These are phyloP conservation scores for Paramyrothecium sp. DNA, from an alignment of 2,329 filamentous ascomycete species.

Conservation along the genomic window DNA sequence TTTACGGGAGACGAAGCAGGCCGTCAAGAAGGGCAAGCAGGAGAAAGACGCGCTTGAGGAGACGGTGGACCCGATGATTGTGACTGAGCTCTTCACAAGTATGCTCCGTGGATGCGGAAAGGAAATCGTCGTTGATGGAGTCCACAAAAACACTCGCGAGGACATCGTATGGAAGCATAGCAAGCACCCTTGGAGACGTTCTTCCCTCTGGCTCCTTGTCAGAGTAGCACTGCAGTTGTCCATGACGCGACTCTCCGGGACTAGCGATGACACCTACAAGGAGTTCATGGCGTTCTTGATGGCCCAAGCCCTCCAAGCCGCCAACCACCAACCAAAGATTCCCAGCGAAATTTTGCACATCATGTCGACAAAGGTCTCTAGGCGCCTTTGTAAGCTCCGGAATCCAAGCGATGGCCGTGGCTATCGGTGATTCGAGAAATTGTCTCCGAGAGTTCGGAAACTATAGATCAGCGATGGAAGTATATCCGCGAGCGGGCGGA, in stretches of 20 bases:
- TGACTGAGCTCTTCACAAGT: conserved; percentile 46
- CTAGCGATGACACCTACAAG: conserved; percentile 39
- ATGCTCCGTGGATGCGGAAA: conserved; percentile 37
- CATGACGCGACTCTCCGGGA: not conserved
- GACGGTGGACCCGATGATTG: conserved; percentile 44
- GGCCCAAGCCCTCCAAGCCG: conserved; percentile 28
- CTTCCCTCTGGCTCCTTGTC: conserved; percentile 53
- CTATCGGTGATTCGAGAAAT: conserved; percentile 1
- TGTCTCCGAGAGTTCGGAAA: conserved; percentile 3
- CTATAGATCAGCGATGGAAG: too few relatives aligned
- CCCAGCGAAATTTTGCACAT: conserved; percentile 26
- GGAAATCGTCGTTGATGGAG: conserved; percentile 15
- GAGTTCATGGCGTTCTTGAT: conserved; percentile 47
- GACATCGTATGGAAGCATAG: conserved; percentile 43
- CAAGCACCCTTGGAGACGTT: conserved; percentile 42
- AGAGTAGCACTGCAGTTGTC: conserved; percentile 47
- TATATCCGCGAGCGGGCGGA: too few relatives aligned
- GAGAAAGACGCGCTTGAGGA: conserved; percentile 41
- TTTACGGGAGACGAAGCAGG: too few relatives aligned
- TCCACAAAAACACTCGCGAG: conserved; percentile 52
- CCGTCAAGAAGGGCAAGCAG: too few relatives aligned
- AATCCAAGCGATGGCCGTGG: conserved; percentile 4
- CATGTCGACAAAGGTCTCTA: conserved; percentile 43
- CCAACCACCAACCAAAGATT: conserved; percentile 9
- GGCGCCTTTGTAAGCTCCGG: conserved; percentile 27